A percentile compares a stretch with the other conserved stretches of the same genome.
Conservation (phyloP, 2,329 filamentous ascomycete species). For the Coniochaeta prunicola region DNA sequence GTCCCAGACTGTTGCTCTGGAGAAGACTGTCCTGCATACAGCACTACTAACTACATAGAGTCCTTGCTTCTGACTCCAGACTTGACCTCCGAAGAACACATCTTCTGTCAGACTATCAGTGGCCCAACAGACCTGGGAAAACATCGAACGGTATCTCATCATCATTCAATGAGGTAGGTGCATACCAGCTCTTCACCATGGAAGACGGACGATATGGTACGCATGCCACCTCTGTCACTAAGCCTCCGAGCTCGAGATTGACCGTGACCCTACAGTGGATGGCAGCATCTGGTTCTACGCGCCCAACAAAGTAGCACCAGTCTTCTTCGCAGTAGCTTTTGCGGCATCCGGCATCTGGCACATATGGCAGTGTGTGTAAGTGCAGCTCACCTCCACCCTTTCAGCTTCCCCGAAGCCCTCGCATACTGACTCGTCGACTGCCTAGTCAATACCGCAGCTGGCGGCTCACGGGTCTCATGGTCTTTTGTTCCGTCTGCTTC, state of each 20-base stretch:
- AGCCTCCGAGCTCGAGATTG: conserved; percentile 29
- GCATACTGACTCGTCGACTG: conserved; percentile 45
- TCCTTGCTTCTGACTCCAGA: too few species aligned
- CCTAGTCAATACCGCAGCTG: conserved; percentile 33
- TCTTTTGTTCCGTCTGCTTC: conserved; percentile 32
- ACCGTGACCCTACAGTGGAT: conserved; percentile 14
- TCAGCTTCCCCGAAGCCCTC: conserved; percentile 49
- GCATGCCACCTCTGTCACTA: conserved; percentile 24
- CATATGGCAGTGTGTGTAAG: conserved; percentile 6
- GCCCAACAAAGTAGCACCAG: conserved; percentile 5
- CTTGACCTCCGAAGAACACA: too few species aligned
- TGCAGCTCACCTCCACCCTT: conserved; percentile 28
- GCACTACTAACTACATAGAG: neutral
- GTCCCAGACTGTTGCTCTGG: neutral
- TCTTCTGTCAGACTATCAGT: too few species aligned
- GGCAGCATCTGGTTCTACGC: conserved; percentile 7
- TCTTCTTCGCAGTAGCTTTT: conserved; percentile 3
- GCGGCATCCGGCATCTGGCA: neutral
- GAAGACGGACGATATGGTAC: conserved; percentile 24
- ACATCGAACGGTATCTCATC: too few species aligned
- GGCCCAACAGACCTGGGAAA: too few species aligned
- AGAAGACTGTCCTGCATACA: neutral
- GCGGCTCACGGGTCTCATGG: conserved; percentile 31
- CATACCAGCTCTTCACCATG: too few species aligned
- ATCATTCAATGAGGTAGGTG: too few species aligned